Evolutionary conservation across 768 basidiomycete genomes (phyloP), one percentile per base, ranked within the genome.

Genomic region (Pulveroboletus sp.): DNA sequence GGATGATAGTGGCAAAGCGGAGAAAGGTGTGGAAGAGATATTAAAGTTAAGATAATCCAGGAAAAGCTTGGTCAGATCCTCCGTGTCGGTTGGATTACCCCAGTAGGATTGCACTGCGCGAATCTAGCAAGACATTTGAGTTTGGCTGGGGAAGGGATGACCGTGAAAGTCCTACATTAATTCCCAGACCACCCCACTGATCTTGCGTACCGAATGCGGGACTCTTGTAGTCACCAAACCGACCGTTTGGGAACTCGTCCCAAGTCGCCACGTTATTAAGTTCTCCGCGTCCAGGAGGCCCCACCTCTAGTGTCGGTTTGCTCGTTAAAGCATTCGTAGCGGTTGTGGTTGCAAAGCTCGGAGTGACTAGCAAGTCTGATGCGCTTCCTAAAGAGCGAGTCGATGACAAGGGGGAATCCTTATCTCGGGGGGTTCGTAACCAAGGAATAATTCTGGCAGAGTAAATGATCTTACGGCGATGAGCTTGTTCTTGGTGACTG

Each of bases 171-270:
- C 74, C 33, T 63, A 86, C 84, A 48, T 80, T 73, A 33, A 86
- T 72, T 39, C 74, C 76, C 10, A 80, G 76, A 33, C 83, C 82
- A 48, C 88, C 86, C 87, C 89, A 93, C 3, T 76, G 84, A 53
- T 84, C 85, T 60, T 81, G 82, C 31, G 75, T 73, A 40, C 96
- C 96, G 58, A 87, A 99, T 1, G 96, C 96, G 18, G 96, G 96
- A 72, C 92, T 95, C 62, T 96, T 90, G 65, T 88, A 90, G 67
- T 98, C 96, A 54, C 96, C 96, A 67, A 97, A 98, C 9, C 96
- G 86, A 32, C 96, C 96, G 64, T 99, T 99, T 7, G 96, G 96
- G 66, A 97, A 98, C 62, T 99, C 96, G 60, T 93, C 90, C 90
- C 90, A 93, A 17, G 81, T 82, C 1, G 84, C 78, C 0, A 86